Percentiles rank a stretch among this genome's conserved stretches.
Evolutionary conservation across 1,139 yeast species (phyloP).

Genomic region (Tardiomyces depauwii): DNA sequence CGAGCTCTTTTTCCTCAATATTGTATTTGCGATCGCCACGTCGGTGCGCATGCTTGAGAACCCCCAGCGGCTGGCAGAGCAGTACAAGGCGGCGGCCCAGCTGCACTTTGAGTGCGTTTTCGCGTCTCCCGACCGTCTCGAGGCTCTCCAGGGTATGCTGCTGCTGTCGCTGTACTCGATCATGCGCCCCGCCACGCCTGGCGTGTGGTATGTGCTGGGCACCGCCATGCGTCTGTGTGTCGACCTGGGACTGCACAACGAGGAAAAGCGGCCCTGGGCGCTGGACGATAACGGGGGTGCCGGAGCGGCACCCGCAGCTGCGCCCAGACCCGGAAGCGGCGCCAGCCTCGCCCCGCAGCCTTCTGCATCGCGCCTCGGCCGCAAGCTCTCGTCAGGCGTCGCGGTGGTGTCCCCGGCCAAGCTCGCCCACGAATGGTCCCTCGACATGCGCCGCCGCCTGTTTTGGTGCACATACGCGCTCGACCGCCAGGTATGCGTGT

Average conservation of each 20-base stretch:
- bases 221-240: constrained; percentile 70
- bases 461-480: constrained; percentile 86
- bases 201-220: constrained; percentile 88
- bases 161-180: constrained; percentile 57
- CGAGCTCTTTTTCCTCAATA: constrained; percentile 50
- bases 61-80: constrained; percentile 55
- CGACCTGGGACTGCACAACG: constrained; percentile 75
- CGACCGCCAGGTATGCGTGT: constrained; percentile 69
- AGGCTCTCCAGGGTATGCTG: constrained; percentile 61
- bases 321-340: no score
- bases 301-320: no score
- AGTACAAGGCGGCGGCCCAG: constrained; percentile 63
- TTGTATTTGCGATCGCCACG: constrained; percentile 72
- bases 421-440: constrained; percentile 37
- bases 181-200: constrained; percentile 48
- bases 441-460: constrained; percentile 63
- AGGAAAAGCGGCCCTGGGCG: constrained; percentile 8
- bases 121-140: constrained; percentile 49
- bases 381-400: not conserved
- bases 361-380: not conserved
- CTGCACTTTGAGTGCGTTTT: constrained; percentile 49
- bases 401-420: not conserved
- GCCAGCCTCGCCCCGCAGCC: not conserved
- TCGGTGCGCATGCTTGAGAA: constrained; percentile 64
- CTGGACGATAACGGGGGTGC: no score